phyloP scores from a whole-genome alignment of 306 rosid species.

The Hippophae tibetana region DNA sequence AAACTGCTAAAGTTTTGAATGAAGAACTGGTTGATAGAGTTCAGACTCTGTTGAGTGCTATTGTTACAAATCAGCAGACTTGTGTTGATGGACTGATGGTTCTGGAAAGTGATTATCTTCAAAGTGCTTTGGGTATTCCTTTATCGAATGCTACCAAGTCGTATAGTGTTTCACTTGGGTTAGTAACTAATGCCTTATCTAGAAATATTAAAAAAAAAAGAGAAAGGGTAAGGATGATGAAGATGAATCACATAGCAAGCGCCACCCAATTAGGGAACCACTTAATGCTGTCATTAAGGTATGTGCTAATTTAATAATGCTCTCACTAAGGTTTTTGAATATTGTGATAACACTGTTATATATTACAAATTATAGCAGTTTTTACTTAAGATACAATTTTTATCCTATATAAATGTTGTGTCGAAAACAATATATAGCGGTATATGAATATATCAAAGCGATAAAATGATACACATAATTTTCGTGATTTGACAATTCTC shows the following conservation, averaged over 20 bases:
- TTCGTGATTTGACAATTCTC: too few species aligned
- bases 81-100: slow-evolving; percentile 54
- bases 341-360: too few species aligned
- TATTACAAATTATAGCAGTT: too few species aligned
- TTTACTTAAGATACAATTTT: too few species aligned
- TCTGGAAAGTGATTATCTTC: slow-evolving; percentile 28
- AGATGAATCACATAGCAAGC: background rate
- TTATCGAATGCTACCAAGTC: slow-evolving; percentile 28
- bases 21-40: slow-evolving; percentile 34
- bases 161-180: slow-evolving; percentile 62
- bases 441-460: too few species aligned
- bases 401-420: too few species aligned
- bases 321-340: too few species aligned
- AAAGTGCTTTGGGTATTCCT: slow-evolving; percentile 27
- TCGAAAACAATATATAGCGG: too few species aligned
- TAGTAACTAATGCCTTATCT: slow-evolving; percentile 39
- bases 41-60: slow-evolving; percentile 49
- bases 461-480: too few species aligned
- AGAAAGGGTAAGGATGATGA: background rate
- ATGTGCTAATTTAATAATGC: background rate
- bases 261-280: slow-evolving; percentile 32
- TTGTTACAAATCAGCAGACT: slow-evolving; percentile 68
- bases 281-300: slow-evolving; percentile 56
- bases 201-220: slow-evolving; percentile 22
- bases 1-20: slow-evolving; percentile 16